phyloP scores from a whole-genome alignment of 2,329 filamentous ascomycete species.

The Plectosphaerella cucumerina region DNA sequence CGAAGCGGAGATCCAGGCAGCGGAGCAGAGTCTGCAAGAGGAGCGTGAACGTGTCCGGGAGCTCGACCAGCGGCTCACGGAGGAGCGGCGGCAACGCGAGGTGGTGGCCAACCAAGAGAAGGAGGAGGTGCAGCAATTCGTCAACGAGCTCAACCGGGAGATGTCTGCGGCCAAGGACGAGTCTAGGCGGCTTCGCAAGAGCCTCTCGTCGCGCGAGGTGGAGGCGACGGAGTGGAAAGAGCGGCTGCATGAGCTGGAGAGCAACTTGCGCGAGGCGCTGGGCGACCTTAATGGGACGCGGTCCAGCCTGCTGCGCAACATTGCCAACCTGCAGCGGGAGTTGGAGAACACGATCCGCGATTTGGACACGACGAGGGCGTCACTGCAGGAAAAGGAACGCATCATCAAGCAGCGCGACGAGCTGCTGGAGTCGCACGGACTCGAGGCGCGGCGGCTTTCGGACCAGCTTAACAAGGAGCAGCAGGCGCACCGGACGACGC shows the following conservation, averaged over 20 bases:
- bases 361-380: constrained; percentile 71
- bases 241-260: constrained; percentile 83
- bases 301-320: constrained; percentile 77
- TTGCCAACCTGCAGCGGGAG: constrained; percentile 82
- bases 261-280: constrained; percentile 78
- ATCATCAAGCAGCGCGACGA: constrained; percentile 85
- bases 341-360: constrained; percentile 81
- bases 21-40: constrained; percentile 76
- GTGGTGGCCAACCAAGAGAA: constrained; percentile 85
- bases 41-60: constrained; percentile 75
- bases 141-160: constrained; percentile 89
- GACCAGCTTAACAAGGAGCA: constrained; percentile 92
- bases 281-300: constrained; percentile 84
- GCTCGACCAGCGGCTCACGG: constrained; percentile 68
- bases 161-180: constrained; percentile 81
- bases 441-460: constrained; percentile 79
- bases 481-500: constrained; percentile 77
- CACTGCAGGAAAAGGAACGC: constrained; percentile 84
- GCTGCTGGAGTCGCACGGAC: constrained; percentile 80
- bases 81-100: constrained; percentile 83
- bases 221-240: constrained; percentile 92
- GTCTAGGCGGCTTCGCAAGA: constrained; percentile 75
- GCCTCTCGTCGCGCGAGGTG: constrained; percentile 74
- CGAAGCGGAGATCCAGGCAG: constrained; percentile 74
- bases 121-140: constrained; percentile 87